phyloP scores from a whole-genome alignment of 768 basidiomycete species.

The Lentinus brumalis region DNA sequence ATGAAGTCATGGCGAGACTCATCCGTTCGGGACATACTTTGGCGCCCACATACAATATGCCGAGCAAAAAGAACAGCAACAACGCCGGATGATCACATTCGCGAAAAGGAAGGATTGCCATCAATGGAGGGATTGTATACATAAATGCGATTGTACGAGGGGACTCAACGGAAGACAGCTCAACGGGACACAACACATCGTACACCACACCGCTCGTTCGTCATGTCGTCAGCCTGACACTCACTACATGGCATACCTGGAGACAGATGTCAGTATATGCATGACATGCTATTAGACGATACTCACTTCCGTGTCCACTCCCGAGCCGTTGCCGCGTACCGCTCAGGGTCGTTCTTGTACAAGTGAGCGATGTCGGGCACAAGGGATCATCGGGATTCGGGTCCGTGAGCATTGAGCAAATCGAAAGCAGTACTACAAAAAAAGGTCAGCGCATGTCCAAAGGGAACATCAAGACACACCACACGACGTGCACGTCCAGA shows the following conservation, averaged over 20 bases:
- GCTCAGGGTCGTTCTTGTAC: conserved; percentile 98
- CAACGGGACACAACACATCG: conserved; percentile 23
- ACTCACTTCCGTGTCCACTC: conserved; percentile 99
- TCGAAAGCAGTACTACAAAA: conserved; percentile 83
- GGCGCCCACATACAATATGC: no score
- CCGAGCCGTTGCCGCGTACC: conserved; percentile 96
- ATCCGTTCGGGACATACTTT: no score
- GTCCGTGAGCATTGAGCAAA: conserved; percentile 99
- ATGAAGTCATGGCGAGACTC: no score
- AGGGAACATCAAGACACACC: neutral
- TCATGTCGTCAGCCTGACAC: conserved; percentile 11
- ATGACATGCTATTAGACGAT: neutral
- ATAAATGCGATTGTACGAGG: conserved; percentile 18
- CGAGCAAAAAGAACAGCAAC: neutral
- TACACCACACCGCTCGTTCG: conserved; percentile 22
- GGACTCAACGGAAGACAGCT: conserved; percentile 11
- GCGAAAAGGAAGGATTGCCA: conserved; percentile 7
- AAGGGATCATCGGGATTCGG: conserved; percentile 99
- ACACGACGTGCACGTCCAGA: no score
- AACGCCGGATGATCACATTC: neutral
- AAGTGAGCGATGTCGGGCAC: conserved; percentile 98
- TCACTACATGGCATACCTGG: conserved; percentile 57
- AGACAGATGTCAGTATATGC: neutral
- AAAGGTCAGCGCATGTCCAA: conserved; percentile 4
- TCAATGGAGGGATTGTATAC: conserved; percentile 18